Evolutionary conservation across 805 yeast species (phyloP).

Genomic region (Wickerhamiella hasegawae): DNA sequence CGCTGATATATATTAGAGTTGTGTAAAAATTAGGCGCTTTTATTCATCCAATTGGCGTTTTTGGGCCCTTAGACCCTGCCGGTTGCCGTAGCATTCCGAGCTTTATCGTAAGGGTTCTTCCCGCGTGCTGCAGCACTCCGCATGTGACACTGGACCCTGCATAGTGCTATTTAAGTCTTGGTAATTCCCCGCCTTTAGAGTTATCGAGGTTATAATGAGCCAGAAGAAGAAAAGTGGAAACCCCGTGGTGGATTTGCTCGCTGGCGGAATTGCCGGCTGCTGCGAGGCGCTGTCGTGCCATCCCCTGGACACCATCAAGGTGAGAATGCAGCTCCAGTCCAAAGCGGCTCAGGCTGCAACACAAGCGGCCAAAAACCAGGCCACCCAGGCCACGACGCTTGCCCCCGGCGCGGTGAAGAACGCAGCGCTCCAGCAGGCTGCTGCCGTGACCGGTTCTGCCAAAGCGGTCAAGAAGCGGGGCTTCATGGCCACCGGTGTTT

Average conservation of each 20-base stretch:
- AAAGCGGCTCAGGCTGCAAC: constrained; percentile 27
- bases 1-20: constrained; percentile 3
- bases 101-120: too few relatives aligned
- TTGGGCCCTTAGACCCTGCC: too few relatives aligned
- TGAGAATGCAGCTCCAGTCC: constrained; percentile 84
- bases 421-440: constrained; percentile 3
- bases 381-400: constrained; percentile 6
- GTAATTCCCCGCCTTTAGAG: background rate
- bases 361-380: constrained; percentile 10
- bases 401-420: constrained; percentile 2
- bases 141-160: too few relatives aligned
- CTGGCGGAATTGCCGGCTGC: constrained; percentile 95
- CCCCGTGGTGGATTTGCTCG: constrained; percentile 29
- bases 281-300: constrained; percentile 97
- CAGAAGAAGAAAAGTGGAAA: constrained; percentile 15
- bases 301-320: constrained; percentile 95
- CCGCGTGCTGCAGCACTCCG: too few relatives aligned
- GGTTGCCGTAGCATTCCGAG: too few relatives aligned
- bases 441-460: constrained; percentile 9
- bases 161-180: background rate
- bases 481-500: constrained; percentile 63
- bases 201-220: too few relatives aligned
- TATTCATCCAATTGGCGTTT: too few relatives aligned
- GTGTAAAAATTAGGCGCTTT: too few relatives aligned
- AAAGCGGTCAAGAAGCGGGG: constrained; percentile 47